Evolutionary conservation across 768 basidiomycete species (phyloP).

Genomic region (Tricholoma sp.): DNA sequence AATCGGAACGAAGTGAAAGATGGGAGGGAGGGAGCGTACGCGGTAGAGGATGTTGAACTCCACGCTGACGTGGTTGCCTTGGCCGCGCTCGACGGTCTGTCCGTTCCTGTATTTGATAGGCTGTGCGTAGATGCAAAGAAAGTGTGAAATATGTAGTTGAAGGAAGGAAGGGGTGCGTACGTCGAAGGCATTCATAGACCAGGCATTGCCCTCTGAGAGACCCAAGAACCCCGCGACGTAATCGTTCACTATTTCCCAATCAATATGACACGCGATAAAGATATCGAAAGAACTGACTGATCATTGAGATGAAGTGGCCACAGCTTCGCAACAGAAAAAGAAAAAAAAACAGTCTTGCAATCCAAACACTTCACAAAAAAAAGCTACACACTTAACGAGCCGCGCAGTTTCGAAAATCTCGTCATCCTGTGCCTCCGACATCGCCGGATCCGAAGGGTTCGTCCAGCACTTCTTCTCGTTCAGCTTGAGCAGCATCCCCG

Average conservation of each 20-base stretch:
- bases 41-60: constrained; percentile 53
- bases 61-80: constrained; percentile 59
- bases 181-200: constrained; percentile 45
- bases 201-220: constrained; percentile 40
- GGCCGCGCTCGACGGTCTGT: constrained; percentile 39
- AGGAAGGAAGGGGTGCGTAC: constrained; percentile 4
- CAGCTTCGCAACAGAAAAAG: constrained; percentile 24
- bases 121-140: no score
- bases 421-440: constrained; percentile 35
- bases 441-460: constrained; percentile 27
- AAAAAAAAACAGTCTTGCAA: no score
- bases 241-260: no score
- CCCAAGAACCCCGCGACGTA: constrained; percentile 53
- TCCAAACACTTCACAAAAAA: no score
- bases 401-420: constrained; percentile 50
- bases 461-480: constrained; percentile 45
- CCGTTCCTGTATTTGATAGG: constrained; percentile 30
- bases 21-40: constrained; percentile 14
- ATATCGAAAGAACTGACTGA: no score
- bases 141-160: background rate
- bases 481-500: constrained; percentile 43
- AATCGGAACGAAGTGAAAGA: background rate
- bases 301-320: constrained; percentile 50
- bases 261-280: constrained; percentile 40
- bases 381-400: constrained; percentile 37